A percentile compares a stretch with the other conserved stretches of the same genome.
Conservation (phyloP, 176 grass and related monocot genomes). For the Zea luxurians region DNA sequence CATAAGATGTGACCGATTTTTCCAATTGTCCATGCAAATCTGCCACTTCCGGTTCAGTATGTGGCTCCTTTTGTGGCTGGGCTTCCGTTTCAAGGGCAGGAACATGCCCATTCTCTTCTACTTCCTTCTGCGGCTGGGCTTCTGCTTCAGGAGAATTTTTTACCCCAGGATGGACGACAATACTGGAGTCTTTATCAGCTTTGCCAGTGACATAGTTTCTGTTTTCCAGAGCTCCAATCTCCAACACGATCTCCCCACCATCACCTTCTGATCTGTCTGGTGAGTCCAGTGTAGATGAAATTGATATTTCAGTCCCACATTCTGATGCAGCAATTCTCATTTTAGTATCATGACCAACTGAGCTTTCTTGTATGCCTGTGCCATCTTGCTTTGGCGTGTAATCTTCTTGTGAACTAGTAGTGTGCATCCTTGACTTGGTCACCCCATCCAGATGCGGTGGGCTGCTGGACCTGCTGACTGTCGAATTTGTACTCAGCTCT, state of each 20-base stretch:
- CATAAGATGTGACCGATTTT: conserved; percentile 44
- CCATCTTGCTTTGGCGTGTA: conserved; percentile 45
- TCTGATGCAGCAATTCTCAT: conserved; percentile 73
- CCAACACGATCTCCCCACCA: conserved; percentile 91
- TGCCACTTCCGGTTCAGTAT: conserved; percentile 29
- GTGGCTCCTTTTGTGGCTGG: conserved; percentile 14
- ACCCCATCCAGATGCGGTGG: conserved; percentile 48
- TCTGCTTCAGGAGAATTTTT: conserved; percentile 20
- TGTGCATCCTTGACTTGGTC: conserved; percentile 46
- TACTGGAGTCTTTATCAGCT: conserved; percentile 36
- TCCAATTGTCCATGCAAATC: conserved; percentile 42
- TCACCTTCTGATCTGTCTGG: conserved; percentile 93
- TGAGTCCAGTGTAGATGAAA: conserved; percentile 95
- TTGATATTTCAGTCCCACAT: conserved; percentile 97
- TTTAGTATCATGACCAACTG: conserved; percentile 44
- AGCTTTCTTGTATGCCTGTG: conserved; percentile 40
- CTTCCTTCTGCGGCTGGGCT: conserved; percentile 29
- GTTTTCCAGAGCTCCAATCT: conserved; percentile 77
- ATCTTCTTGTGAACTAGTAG: conserved; percentile 36
- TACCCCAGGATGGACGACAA: conserved; percentile 39
- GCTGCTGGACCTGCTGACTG: conserved; percentile 50
- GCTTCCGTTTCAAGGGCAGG: conserved; percentile 19
- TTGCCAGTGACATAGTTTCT: conserved; percentile 34
- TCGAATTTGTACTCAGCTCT: conserved; percentile 63
- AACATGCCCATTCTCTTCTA: conserved; percentile 28